Conservation (phyloP, 2,329 filamentous ascomycete genomes). For the Fusarium albosuccineum region DNA sequence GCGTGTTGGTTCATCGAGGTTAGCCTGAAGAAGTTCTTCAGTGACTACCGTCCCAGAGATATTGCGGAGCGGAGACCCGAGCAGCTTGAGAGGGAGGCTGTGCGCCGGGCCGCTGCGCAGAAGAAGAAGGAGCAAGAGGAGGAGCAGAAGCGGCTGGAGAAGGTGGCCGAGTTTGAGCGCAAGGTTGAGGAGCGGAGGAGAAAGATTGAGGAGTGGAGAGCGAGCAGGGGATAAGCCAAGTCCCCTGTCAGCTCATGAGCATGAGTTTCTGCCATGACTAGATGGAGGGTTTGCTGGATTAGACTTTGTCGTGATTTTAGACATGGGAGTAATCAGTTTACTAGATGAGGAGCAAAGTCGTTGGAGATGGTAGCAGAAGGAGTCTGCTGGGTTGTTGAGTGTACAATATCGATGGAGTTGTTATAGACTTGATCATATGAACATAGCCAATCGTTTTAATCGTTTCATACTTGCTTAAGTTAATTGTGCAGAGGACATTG, state of each 20-base stretch:
- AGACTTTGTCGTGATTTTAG: constrained; percentile 34
- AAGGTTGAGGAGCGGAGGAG: constrained; percentile 65
- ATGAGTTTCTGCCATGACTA: not conserved
- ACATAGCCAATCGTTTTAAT: constrained; percentile 23
- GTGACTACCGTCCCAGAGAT: constrained; percentile 92
- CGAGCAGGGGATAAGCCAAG: constrained; percentile 47
- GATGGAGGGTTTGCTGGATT: constrained; percentile 6
- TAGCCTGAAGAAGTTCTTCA: constrained; percentile 85
- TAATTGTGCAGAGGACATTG: too few species aligned
- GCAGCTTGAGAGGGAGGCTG: constrained; percentile 82
- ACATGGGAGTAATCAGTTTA: constrained; percentile 13
- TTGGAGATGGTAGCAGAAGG: constrained; percentile 3
- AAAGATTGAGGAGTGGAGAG: constrained; percentile 62
- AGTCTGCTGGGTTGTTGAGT: constrained; percentile 11
- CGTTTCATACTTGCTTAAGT: too few species aligned
- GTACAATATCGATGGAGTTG: constrained; percentile 35
- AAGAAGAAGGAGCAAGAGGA: constrained; percentile 64
- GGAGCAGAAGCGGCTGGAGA: constrained; percentile 65
- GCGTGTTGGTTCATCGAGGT: constrained; percentile 92
- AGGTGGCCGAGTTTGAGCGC: constrained; percentile 71
- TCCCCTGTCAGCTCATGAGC: not conserved
- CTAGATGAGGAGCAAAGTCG: constrained; percentile 25
- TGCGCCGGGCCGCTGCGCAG: constrained; percentile 65
- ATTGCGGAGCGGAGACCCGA: constrained; percentile 90
- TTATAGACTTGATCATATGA: constrained; percentile 35